A percentile compares a stretch with the other conserved stretches of the same genome.
These are phyloP conservation scores for Penicillium frequentans DNA, from an alignment of 2,329 filamentous ascomycete genomes.

Conservation along the genomic window DNA sequence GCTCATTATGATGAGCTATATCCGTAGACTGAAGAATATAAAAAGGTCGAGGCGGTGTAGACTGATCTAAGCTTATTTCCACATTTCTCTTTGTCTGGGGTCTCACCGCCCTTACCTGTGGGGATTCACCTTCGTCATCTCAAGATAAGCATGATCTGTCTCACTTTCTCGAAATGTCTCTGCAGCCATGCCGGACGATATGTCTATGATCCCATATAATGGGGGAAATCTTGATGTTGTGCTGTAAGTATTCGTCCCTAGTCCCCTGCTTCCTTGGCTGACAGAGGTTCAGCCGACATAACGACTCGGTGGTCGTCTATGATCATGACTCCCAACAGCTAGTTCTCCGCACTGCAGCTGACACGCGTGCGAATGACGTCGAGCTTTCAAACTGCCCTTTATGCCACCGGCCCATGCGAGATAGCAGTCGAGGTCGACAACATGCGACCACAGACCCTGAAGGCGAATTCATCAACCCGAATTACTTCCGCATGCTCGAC, in stretches of 20 bases:
- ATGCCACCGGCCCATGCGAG: slow-evolving; percentile 72
- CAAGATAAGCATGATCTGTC: not conserved
- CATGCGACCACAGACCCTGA: slow-evolving; percentile 32
- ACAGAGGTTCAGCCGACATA: slow-evolving; percentile 68
- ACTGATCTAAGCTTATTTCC: not conserved
- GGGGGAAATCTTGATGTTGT: slow-evolving; percentile 46
- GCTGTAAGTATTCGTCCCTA: slow-evolving; percentile 35
- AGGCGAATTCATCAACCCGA: slow-evolving; percentile 78
- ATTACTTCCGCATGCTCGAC: slow-evolving; percentile 93
- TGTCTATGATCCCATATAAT: slow-evolving; percentile 46
- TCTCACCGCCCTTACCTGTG: slow-evolving; percentile 10
- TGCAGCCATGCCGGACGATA: slow-evolving; percentile 35
- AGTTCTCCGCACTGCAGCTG: slow-evolving; percentile 68
- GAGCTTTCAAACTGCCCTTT: slow-evolving; percentile 78
- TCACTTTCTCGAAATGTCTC: slow-evolving; percentile 5
- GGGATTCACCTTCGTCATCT: slow-evolving; percentile 6
- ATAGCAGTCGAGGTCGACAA: slow-evolving; percentile 44
- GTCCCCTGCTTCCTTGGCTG: slow-evolving; percentile 7
- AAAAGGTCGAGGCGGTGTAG: not conserved
- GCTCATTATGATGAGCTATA: not conserved
- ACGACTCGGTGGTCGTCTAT: slow-evolving; percentile 87
- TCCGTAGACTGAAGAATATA: no score
- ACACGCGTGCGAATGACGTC: slow-evolving; percentile 49
- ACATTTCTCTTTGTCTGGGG: slow-evolving; percentile 2
- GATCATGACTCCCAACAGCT: slow-evolving; percentile 83